Evolutionary conservation across 75 land plant species (phyloP), one percentile per base, ranked within the genome.

Genomic region (Sequoia sempervirens): DNA sequence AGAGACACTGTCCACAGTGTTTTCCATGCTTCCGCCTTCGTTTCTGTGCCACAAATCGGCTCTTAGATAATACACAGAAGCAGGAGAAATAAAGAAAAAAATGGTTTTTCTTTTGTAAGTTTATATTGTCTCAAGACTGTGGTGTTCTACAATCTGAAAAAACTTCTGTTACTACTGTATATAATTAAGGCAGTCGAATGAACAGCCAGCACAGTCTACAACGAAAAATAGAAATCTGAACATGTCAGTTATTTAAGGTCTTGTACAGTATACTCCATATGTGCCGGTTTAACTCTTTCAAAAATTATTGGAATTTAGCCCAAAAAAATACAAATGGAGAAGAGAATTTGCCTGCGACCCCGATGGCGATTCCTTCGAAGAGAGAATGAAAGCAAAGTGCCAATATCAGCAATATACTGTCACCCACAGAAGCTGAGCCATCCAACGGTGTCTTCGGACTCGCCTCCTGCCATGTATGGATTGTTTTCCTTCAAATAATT

Each of bases 281-380:
- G n/a, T n/a, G n/a, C n/a, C n/a, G n/a, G n/a, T n/a, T n/a, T n/a
- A n/a, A n/a, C n/a, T n/a, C n/a, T n/a, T n/a, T n/a, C n/a, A n/a
- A n/a, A n/a, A n/a, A n/a, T n/a, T n/a, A n/a, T n/a, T n/a, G n/a
- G n/a, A n/a, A 40, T 40, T 3, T 40, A 40, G 1, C n/a, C n/a
- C n/a, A 40, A 40, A 40, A 40, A 40, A 40, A 1, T 40, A 40
- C 41, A 40, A 40, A 1, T 40, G 41, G 1, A 10, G 34, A 79
- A 45, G 17, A 14, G 37, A 72, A 17, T 83, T 72, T 90, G 89
- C 97, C 95, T 89, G 97, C 81, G 80, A 95, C 87, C 17, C 97
- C 97, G 56, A 95, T 84, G 13, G 98, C 94, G 54, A 96, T 93
- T 4, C 98, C 98, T 74, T 96, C 98, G 88, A 96, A 96, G n/a